Conservation (phyloP, 1,284 basidiomycete genomes). For the Cerrena zonata region DNA sequence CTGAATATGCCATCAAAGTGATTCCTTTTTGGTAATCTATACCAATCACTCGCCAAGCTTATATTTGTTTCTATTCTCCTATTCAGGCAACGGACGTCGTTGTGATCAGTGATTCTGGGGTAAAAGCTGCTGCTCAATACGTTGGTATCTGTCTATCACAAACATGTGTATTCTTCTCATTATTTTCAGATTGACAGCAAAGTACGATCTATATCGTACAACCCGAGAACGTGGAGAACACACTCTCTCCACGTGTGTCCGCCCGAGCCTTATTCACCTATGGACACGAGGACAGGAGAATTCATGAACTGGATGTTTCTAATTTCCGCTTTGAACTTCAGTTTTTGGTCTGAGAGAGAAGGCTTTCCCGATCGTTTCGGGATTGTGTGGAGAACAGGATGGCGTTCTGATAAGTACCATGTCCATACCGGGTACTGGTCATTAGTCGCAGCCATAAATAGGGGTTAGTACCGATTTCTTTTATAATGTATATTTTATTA, state of each 20-base stretch:
- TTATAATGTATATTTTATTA: neutral
- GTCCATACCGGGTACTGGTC: conserved; percentile 79
- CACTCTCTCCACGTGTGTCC: conserved; percentile 72
- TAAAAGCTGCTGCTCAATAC: conserved; percentile 14
- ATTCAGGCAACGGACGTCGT: conserved; percentile 15
- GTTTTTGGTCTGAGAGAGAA: conserved; percentile 75
- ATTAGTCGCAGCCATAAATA: conserved; percentile 68
- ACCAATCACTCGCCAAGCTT: neutral
- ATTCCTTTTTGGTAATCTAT: neutral
- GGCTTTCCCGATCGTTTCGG: conserved; percentile 56
- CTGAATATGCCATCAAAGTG: conserved; percentile 11
- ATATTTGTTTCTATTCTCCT: conserved; percentile 2
- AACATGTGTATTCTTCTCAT: neutral
- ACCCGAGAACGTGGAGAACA: conserved; percentile 70
- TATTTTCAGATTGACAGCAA: conserved; percentile 49
- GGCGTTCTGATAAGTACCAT: conserved; percentile 42
- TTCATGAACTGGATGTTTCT: conserved; percentile 80
- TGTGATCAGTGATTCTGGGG: conserved; percentile 11
- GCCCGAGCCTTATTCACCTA: conserved; percentile 49
- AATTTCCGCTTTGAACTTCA: conserved; percentile 78
- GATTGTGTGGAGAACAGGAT: conserved; percentile 68
- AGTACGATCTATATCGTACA: conserved; percentile 58
- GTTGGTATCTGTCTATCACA: conserved; percentile 11
- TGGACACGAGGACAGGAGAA: conserved; percentile 47
- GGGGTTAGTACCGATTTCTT: conserved; percentile 50